Conservation (phyloP, 1,139 yeast species). For the Spencermartinsiella ligniputridi region DNA sequence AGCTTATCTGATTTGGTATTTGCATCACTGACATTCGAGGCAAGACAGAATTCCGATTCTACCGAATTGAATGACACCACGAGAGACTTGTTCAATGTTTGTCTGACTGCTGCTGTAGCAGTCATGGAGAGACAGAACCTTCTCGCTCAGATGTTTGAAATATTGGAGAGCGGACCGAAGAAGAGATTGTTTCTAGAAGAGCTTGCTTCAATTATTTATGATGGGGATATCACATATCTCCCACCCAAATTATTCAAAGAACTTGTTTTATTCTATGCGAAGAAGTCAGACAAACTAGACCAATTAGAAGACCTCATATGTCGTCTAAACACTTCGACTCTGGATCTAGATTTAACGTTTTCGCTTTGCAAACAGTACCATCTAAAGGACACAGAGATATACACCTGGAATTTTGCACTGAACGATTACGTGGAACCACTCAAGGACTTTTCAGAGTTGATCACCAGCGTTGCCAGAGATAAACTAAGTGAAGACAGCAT, state of each 20-base stretch:
- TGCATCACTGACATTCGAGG: conserved; percentile 45
- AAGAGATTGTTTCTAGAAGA: conserved; percentile 43
- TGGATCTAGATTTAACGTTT: conserved; percentile 71
- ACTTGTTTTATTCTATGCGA: conserved; percentile 50
- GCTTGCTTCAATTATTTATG: conserved; percentile 48
- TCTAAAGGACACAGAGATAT: conserved; percentile 57
- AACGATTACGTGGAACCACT: conserved; percentile 68
- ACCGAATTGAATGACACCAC: conserved; percentile 10
- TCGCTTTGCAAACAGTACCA: conserved; percentile 51
- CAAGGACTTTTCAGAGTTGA: conserved; percentile 47
- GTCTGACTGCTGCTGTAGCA: conserved; percentile 40
- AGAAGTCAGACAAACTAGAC: conserved; percentile 44
- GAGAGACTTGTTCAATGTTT: conserved; percentile 33
- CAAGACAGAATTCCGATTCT: conserved; percentile 17
- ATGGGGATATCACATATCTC: conserved; percentile 43
- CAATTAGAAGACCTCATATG: conserved; percentile 63
- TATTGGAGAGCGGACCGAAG: conserved; percentile 32
- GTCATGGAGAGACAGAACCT: conserved; percentile 39
- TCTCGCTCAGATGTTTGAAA: conserved; percentile 53
- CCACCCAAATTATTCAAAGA: conserved; percentile 61
- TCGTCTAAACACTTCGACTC: conserved; percentile 54
- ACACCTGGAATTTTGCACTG: conserved; percentile 63
- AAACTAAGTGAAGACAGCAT: conserved; percentile 23
- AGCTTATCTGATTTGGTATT: conserved; percentile 55
- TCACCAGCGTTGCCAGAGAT: conserved; percentile 26